Percentiles rank a stretch among this genome's conserved stretches.
Evolutionary conservation across 1,284 basidiomycete genomes (phyloP).

Genomic region (Calocybe gambosa): DNA sequence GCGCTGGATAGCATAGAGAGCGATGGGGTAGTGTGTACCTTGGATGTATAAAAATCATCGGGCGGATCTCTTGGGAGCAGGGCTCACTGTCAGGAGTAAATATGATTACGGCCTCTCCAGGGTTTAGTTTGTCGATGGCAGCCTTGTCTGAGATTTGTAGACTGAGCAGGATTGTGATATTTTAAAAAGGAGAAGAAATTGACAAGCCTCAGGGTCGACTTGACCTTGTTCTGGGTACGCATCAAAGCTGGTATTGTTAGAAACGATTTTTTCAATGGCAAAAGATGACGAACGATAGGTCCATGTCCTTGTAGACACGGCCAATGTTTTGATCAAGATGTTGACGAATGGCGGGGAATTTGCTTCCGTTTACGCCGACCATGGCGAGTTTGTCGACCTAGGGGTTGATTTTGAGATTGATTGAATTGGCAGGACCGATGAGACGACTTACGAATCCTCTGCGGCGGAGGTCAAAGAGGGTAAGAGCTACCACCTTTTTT

Average conservation of each 20-base stretch:
- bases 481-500: conserved; percentile 78
- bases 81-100: conserved; percentile 80
- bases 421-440: neutral
- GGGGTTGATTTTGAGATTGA: neutral
- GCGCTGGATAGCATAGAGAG: conserved; percentile 78
- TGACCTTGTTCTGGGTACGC: conserved; percentile 70
- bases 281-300: conserved; percentile 53
- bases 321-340: conserved; percentile 84
- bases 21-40: conserved; percentile 82
- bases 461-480: conserved; percentile 85
- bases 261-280: neutral
- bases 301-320: conserved; percentile 81
- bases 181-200: conserved; percentile 21
- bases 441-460: conserved; percentile 60
- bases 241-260: conserved; percentile 50
- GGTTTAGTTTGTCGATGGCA: conserved; percentile 75
- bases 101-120: conserved; percentile 84
- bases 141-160: conserved; percentile 57
- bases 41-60: too few relatives aligned
- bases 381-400: conserved; percentile 71
- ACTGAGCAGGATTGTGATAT: conserved; percentile 3
- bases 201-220: conserved; percentile 78
- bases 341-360: conserved; percentile 79
- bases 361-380: conserved; percentile 79
- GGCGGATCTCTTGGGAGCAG: conserved; percentile 3